Evolutionary conservation across 495 filamentous ascomycete species (phyloP).

Genomic region (Hypoxylon rickii): DNA sequence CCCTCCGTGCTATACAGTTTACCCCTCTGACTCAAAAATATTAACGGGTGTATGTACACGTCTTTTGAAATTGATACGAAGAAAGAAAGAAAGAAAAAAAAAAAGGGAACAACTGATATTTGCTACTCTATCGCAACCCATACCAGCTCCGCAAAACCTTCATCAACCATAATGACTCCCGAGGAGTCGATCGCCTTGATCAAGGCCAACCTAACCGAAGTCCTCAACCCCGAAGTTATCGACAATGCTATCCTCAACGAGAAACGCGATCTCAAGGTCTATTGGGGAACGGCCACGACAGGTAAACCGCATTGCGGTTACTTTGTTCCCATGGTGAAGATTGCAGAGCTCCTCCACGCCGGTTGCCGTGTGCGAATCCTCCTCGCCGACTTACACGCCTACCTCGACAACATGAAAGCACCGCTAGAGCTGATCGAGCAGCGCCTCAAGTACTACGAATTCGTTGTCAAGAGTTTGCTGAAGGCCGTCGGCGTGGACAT

Average conservation of each 20-base stretch:
- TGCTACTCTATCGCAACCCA: not conserved
- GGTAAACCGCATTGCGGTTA: conserved; percentile 83
- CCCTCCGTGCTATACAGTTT: conserved; percentile 14
- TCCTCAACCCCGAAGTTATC: conserved; percentile 85
- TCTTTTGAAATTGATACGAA: conserved; percentile 8
- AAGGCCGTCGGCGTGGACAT: conserved; percentile 73
- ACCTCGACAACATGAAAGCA: conserved; percentile 83
- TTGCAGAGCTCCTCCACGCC: conserved; percentile 84
- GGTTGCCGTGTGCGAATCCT: conserved; percentile 82
- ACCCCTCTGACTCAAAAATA: conserved; percentile 35
- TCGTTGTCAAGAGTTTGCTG: conserved; percentile 67
- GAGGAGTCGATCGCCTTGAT: conserved; percentile 68
- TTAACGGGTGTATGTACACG: not conserved
- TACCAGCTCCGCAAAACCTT: not conserved
- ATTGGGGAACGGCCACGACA: conserved; percentile 90
- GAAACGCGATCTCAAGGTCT: conserved; percentile 72
- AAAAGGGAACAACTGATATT: not conserved
- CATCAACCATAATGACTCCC: conserved; percentile 26
- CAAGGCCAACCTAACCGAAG: conserved; percentile 77
- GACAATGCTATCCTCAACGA: conserved; percentile 70
- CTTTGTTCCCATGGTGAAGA: conserved; percentile 83
- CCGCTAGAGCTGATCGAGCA: conserved; percentile 84
- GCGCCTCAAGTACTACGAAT: conserved; percentile 73
- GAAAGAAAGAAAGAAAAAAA: conserved; percentile 1
- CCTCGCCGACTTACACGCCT: conserved; percentile 80